Evolutionary conservation across 371 early-diverging fungal genomes (phyloP), one percentile per base, ranked within the genome.

Genomic region (Chytridium lagenaria): DNA sequence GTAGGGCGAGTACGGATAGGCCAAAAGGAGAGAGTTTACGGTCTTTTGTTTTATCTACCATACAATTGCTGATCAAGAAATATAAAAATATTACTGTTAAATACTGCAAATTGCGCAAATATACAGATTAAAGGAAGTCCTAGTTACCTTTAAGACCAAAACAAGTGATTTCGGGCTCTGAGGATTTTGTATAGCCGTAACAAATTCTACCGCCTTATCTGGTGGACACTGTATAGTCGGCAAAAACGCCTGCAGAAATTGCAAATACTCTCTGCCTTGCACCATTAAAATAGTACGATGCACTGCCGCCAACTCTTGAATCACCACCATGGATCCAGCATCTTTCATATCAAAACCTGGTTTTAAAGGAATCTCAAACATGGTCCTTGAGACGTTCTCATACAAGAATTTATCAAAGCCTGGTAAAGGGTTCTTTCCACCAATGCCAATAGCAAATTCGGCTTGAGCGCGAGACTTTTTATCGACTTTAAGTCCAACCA

Each of bases 331-430:
- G 0, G 92, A 84, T 79, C 94, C 93, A 12, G 92, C 96, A 77
- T 96, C 96, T 19, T 87, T 77, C 30, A 91, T 75, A 75, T 92
- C 88, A 81, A 95, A 97, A 22, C 82, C 85, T 2, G 89, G 72
- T 39, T 90, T 89, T 83, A 93, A 87, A 0, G 96, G 95, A 26
- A 95, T 89, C 70, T 92, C 90, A 71, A 97, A 96, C 38, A 92
- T 88, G 59, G 88, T 82, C 28, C 92, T 91, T 19, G 94, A 76
- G 30, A 94, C 89, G 51, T 89, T 87, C 68, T 91, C 90, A 77
- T 91, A 92, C 49, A 94, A 89, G 81, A 95, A 94, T 63, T 88
- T 89, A 69, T 87, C 88, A 78, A 94, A 94, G 34, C 83, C 82
- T 19, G 80, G 73, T 0, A 85, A 68, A 10, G 83, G 78, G 1